A percentile compares a stretch with the other conserved stretches of the same genome.
These are phyloP conservation scores for Taiwanofungus camphoratus DNA, from an alignment of 1,284 basidiomycete genomes.

Conservation along the genomic window DNA sequence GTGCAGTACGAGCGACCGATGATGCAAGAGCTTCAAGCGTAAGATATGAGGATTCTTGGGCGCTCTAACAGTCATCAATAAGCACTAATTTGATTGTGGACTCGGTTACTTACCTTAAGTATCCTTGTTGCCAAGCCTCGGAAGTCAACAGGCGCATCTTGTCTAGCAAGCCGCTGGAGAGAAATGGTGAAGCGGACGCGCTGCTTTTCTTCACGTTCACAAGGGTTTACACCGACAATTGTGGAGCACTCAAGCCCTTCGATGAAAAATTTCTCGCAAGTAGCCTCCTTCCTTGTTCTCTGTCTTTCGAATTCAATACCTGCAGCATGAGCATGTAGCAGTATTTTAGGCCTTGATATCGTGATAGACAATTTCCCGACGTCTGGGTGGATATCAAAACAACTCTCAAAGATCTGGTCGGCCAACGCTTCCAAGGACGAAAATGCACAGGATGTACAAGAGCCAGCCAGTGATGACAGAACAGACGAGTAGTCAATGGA, in stretches of 20 bases:
- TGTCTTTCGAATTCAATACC: conserved; percentile 36
- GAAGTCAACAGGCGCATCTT: conserved; percentile 30
- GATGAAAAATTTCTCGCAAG: conserved; percentile 34
- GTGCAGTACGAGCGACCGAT: conserved; percentile 43
- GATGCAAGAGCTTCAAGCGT: conserved; percentile 76
- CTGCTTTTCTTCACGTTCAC: conserved; percentile 69
- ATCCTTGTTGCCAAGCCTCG: conserved; percentile 33
- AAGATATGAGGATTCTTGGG: conserved; percentile 47
- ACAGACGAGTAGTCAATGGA: conserved; percentile 59
- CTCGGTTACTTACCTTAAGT: conserved; percentile 32
- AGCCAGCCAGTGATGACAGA: conserved; percentile 29
- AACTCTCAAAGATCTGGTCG: conserved; percentile 36
- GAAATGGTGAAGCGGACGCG: conserved; percentile 56
- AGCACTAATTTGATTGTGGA: neutral
- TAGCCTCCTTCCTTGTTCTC: conserved; percentile 6
- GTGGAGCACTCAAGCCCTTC: conserved; percentile 49
- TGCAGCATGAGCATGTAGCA: conserved; percentile 46
- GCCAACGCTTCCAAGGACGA: conserved; percentile 38
- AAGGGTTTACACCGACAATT: conserved; percentile 70
- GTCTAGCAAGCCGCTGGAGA: conserved; percentile 19
- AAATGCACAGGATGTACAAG: conserved; percentile 28
- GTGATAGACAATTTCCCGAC: conserved; percentile 35
- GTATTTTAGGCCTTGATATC: conserved; percentile 45
- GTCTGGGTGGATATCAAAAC: conserved; percentile 35
- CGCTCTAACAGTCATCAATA: conserved; percentile 26